Conservation (phyloP, 306 rosid genomes). For the Purshia tridentata region DNA sequence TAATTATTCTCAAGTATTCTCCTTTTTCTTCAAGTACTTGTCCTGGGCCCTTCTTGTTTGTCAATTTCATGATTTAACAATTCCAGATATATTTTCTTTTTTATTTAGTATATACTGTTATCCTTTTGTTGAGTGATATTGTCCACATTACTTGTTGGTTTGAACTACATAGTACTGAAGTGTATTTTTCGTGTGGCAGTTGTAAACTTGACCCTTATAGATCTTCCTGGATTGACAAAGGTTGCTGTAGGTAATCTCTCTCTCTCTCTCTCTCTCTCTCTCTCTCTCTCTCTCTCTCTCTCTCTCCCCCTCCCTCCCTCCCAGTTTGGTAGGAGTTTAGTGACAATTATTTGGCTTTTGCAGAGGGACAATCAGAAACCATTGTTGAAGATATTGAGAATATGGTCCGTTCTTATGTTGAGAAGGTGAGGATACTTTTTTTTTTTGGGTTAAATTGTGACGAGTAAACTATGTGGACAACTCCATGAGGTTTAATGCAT, state of each 20-base stretch:
- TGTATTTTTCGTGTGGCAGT: conserved; percentile 54
- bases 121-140: background rate
- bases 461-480: background rate
- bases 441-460: background rate
- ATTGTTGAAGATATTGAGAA: conserved; percentile 97
- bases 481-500: background rate
- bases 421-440: conserved; percentile 61
- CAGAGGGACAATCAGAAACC: conserved; percentile 91
- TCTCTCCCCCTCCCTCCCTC: background rate
- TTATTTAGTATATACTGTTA: background rate
- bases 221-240: conserved; percentile 99
- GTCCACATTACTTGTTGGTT: background rate
- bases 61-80: background rate
- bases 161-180: conserved; percentile 2
- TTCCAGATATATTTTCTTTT: background rate
- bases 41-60: background rate
- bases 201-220: conserved; percentile 93
- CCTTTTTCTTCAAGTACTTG: background rate
- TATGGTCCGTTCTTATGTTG: conserved; percentile 96
- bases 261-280: conserved; percentile 10
- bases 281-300: conserved; percentile 2
- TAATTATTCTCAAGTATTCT: background rate
- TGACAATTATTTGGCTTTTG: conserved; percentile 30
- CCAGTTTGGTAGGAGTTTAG: conserved; percentile 18
- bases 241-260: conserved; percentile 88